Conservation (phyloP, 495 filamentous ascomycete species). For the Penicillium arizonense region DNA sequence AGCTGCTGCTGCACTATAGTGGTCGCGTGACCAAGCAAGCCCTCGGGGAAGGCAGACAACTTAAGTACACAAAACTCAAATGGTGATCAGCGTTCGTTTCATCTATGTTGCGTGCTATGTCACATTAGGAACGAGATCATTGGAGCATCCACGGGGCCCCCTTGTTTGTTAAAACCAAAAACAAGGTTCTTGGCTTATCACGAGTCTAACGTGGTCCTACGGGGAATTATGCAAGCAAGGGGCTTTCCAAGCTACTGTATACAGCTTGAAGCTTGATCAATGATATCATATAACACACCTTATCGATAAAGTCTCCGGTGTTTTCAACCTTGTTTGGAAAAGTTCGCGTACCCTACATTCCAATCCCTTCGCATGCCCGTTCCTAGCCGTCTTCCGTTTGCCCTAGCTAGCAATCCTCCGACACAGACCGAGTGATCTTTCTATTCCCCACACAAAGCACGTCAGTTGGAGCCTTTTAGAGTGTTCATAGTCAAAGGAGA, state of each 20-base stretch:
- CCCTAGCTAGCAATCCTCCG: constrained; percentile 6
- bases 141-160: not conserved
- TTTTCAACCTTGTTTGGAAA: not conserved
- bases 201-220: constrained; percentile 1
- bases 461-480: constrained; percentile 4
- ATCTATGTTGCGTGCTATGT: constrained; percentile 2
- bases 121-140: constrained; percentile 1
- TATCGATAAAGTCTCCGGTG: constrained; percentile 2
- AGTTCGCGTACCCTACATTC: constrained; percentile 6
- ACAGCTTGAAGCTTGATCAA: not conserved
- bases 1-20: too few species aligned
- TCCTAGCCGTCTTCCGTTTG: constrained; percentile 1
- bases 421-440: not conserved
- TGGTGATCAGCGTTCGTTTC: not conserved
- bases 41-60: too few species aligned
- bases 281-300: constrained; percentile 7
- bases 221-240: not conserved
- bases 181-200: not conserved
- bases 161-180: not conserved
- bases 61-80: not conserved
- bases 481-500: not conserved
- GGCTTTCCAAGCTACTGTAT: not conserved
- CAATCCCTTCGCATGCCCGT: constrained; percentile 9
- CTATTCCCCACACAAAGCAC: constrained; percentile 7
- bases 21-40: too few species aligned